Base-by-base conservation (phyloP, 768 basidiomycete species). In the Lactifluus hygrophoroides region DNA sequence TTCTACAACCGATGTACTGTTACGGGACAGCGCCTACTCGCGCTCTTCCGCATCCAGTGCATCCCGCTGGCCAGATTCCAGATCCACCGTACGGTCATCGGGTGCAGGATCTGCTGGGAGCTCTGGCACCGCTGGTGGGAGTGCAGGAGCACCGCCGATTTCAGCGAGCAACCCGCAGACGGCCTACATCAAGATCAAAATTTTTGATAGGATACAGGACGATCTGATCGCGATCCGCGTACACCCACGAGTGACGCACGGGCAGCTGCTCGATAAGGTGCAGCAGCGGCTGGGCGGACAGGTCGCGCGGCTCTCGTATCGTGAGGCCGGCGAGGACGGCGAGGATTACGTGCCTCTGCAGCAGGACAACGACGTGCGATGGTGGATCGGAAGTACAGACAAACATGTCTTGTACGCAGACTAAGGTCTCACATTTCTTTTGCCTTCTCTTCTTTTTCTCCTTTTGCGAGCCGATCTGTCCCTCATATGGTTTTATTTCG, bases 181-280 rank as follows among this genome's bases (percentile, higher is more conserved):
- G 14, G 89, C 94, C 23, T 98, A 94, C 72, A 80, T 98, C 64
- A 99, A 98, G 75, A 96, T 99, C 75, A 99, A 99, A 74, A 92
- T 99, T 45, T 96, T 96, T 70, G 90, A 96, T 73, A 83, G 90
- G 38, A 78, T 86, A 56, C 86, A 92, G 25, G 94, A 98, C 68
- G 96, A 99, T 70, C 75, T 98, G 54, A 93, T 98, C 62, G 96
- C 96, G 4, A 96, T 98, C 56, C 85, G 96, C 14, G 95, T 98
- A 28, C 94, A 95, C 68, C 96, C 96, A 23, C 82, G 80, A 51
- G 94, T 98, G 40, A 84, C 88, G 8, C 87, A 90, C 66, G 75
- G 72, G 10, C 92, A 95, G 67, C 77, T 99, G 60, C 85, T 96
- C 78, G 89, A 84, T 51, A 99, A 98, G 74, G 90, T 97, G 34